These are phyloP conservation scores for Malus hybrid DNA, from an alignment of 331 rosid species.

Conservation along the genomic window DNA sequence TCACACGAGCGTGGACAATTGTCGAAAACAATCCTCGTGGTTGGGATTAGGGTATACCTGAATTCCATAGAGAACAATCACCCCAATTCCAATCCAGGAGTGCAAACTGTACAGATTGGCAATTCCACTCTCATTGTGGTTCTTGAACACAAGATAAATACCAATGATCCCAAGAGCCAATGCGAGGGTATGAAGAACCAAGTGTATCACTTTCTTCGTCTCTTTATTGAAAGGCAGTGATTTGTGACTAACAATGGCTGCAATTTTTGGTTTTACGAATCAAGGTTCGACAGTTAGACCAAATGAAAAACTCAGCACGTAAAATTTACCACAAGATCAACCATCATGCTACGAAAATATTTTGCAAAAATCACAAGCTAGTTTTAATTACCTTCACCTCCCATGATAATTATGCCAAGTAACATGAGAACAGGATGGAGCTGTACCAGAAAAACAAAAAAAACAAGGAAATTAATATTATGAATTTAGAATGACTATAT, in stretches of 20 bases:
- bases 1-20: too few relatives aligned
- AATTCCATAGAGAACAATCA: slow-evolving; percentile 61
- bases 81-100: slow-evolving; percentile 81
- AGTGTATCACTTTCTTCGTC: slow-evolving; percentile 70
- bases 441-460: slow-evolving; percentile 23
- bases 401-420: slow-evolving; percentile 58
- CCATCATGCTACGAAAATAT: background rate
- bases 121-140: slow-evolving; percentile 61
- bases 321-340: too few relatives aligned
- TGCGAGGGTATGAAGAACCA: slow-evolving; percentile 61
- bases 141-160: slow-evolving; percentile 55
- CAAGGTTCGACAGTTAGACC: too few relatives aligned
- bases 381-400: slow-evolving; percentile 77
- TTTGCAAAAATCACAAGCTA: background rate
- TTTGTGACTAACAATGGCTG: slow-evolving; percentile 77
- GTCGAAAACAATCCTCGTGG: too few relatives aligned
- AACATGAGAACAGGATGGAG: slow-evolving; percentile 74
- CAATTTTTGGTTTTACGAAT: background rate
- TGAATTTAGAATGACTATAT: background rate
- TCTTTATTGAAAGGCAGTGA: slow-evolving; percentile 57
- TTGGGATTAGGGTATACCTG: slow-evolving; percentile 41
- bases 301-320: background rate
- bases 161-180: slow-evolving; percentile 61
- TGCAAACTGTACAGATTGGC: slow-evolving; percentile 87
- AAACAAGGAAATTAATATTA: too few relatives aligned